These are phyloP conservation scores for Saccharomycopsis sp. DNA, from an alignment of 805 yeast species.

Conservation along the genomic window DNA sequence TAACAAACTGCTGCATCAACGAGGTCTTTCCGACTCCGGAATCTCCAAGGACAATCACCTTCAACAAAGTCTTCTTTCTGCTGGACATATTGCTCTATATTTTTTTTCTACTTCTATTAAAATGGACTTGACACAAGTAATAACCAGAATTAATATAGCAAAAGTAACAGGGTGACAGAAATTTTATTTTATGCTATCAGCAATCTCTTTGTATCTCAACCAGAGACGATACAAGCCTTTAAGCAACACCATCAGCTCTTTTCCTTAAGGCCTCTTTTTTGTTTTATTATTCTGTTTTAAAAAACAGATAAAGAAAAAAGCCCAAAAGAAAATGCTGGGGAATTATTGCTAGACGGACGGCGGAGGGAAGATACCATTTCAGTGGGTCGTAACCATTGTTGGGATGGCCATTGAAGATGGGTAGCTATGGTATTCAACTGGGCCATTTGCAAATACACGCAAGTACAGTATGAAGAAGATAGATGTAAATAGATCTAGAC, in stretches of 20 bases:
- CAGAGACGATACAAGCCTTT: not conserved
- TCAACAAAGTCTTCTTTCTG: conserved; percentile 69
- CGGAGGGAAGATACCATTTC: not conserved
- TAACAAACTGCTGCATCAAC: conserved; percentile 94
- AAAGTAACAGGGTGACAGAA: not conserved
- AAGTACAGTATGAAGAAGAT: no score
- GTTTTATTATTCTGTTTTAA: not conserved
- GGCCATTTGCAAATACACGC: no score
- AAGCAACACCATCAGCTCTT: not conserved
- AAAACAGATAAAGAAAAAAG: not conserved
- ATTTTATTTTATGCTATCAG: not conserved
- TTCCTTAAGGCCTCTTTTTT: not conserved
- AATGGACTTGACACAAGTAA: no score
- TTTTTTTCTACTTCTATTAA: not conserved
- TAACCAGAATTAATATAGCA: no score
- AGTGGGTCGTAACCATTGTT: not conserved
- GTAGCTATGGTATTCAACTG: no score
- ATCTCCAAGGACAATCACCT: conserved; percentile 91
- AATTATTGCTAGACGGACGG: not conserved
- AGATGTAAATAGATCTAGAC: no score
- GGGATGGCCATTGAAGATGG: no score
- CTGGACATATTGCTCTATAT: conserved; percentile 24
- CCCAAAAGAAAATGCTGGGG: not conserved
- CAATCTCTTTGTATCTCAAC: not conserved
- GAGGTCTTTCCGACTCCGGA: conserved; percentile 98